Base-by-base conservation (phyloP, 805 yeast species). In the Yamadazyma takamatsuzukensis region DNA sequence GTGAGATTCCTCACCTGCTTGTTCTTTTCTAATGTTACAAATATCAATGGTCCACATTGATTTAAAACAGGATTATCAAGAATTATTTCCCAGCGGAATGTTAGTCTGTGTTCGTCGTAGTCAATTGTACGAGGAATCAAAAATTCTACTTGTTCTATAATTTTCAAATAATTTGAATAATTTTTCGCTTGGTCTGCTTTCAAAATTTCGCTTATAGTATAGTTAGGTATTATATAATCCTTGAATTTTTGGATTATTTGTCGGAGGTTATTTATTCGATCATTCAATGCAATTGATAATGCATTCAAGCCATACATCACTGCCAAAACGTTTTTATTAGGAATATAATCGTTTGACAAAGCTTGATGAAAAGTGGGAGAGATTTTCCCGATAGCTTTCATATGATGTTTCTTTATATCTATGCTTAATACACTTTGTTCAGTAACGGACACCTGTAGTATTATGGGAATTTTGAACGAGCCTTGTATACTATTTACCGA, bases 231-330 rank as follows among this genome's bases (percentile, higher is more conserved):
- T n/a, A 61, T 42, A 18, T 31, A 34, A 6, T 23, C 23, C 2
- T 37, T 18, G 35, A 48, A 51, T 32, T 39, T 46, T 18, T 39
- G 27, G 6, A 60, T 36, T 8, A 62, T 32, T 21, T 48, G 44
- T 27, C 43, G 35, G 25, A 59, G 25, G 3, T 43, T 33, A 3
- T 49, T 38, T 1, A 55, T 45, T 21, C 66, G 40, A 17, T 37
- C 29, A 30, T 50, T 49, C 13, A 54, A 41, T 12, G 49, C 29
- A 4, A 32, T 40, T 2, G 69, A 48, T n/a, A 65, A 41, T 4
- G 62, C 49, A 30, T 59, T 54, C 28, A 61, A 47, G 6, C 61
- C 51, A 38, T 48, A 56, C 45, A 64, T 44, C 1, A 63, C 32
- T 30, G 53, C 42, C 34, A 55, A 55, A 19, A 64, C 38, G 30